These are phyloP conservation scores for Boletus vinaceobasis DNA, from an alignment of 768 basidiomycete species.

Conservation along the genomic window DNA sequence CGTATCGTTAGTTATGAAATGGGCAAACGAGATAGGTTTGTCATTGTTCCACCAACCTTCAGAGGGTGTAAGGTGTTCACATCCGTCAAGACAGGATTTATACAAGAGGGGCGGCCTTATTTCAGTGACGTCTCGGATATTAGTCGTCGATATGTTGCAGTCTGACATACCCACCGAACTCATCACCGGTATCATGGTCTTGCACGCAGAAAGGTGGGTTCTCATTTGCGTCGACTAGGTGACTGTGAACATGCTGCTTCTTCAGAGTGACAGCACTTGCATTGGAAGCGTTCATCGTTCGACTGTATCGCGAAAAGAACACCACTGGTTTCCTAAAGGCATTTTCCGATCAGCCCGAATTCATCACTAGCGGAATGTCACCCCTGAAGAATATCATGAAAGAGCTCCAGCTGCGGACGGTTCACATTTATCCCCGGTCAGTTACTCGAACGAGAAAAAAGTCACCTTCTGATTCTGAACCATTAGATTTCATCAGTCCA, in stretches of 20 bases:
- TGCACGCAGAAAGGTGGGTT: conserved; percentile 85
- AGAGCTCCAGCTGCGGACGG: conserved; percentile 83
- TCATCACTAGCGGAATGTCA: conserved; percentile 88
- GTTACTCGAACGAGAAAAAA: not conserved
- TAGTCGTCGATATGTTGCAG: conserved; percentile 93
- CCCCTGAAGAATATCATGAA: conserved; percentile 92
- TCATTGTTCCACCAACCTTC: conserved; percentile 4
- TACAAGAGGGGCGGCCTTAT: conserved; percentile 89
- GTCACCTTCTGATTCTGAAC: not conserved
- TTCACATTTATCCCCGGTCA: conserved; percentile 90
- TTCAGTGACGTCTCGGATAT: conserved; percentile 89
- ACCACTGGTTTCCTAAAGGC: conserved; percentile 90
- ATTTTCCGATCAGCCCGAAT: conserved; percentile 95
- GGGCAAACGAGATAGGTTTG: conserved; percentile 72
- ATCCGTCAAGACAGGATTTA: conserved; percentile 59
- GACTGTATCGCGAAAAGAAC: conserved; percentile 88
- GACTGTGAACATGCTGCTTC: not conserved
- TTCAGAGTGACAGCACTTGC: conserved; percentile 78
- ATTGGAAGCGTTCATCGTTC: conserved; percentile 89
- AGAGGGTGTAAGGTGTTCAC: conserved; percentile 6
- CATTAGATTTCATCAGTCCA: conserved; percentile 81
- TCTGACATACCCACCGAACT: conserved; percentile 79
- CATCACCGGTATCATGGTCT: conserved; percentile 84
- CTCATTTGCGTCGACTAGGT: not conserved
- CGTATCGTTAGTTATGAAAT: conserved; percentile 82